Evolutionary conservation across 1,284 basidiomycete genomes (phyloP), one percentile per base, ranked within the genome.

Genomic region (Exobasidium cylindrosporum): DNA sequence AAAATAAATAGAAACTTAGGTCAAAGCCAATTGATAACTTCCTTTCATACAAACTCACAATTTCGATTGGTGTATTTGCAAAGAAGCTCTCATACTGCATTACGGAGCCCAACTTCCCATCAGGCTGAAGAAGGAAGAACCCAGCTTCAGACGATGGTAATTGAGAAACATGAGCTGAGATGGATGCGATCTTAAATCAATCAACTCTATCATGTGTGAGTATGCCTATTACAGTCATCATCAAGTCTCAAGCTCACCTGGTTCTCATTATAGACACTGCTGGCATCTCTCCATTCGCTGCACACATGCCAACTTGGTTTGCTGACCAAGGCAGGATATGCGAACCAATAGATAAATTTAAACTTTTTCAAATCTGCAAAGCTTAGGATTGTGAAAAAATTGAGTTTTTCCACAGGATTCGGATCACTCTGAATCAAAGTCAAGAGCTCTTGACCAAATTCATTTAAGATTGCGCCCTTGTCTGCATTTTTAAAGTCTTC

Each of bases 281-380:
- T 17, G 13, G 26, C 47, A 28, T 50, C 26, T 7, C 21, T 24
- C 47, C 47, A 50, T 21, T 6, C 47, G 11, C n/a, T 24, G 45
- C 83, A 81, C 61, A 92, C 85, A 81, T 92, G 87, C 77, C 77
- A 78, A 1, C 66, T 60, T 0, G 76, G 73, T 40, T 67, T 67
- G 0, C 68, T 84, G 0, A 89, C 86, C 61, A 97, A 87, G 0
- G 92, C 92, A 0, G 96, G 96, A 80, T 97, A 96, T 0, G 90
- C 90, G 74, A 97, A 97, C 94, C 95, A 97, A 81, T 98, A 97
- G 78, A 89, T 93, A 80, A 92, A 97, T 67, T 89, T 89, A 83
- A 95, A 97, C 81, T 95, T 97, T 84, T 98, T 98, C 63, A 98
- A 87, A 80, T 98, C 96, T 0, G 96, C 91, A 74, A 89, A 98